Evolutionary conservation across 192 early-diverging fungal species (phyloP).

Genomic region (Coemansia pectinata): DNA sequence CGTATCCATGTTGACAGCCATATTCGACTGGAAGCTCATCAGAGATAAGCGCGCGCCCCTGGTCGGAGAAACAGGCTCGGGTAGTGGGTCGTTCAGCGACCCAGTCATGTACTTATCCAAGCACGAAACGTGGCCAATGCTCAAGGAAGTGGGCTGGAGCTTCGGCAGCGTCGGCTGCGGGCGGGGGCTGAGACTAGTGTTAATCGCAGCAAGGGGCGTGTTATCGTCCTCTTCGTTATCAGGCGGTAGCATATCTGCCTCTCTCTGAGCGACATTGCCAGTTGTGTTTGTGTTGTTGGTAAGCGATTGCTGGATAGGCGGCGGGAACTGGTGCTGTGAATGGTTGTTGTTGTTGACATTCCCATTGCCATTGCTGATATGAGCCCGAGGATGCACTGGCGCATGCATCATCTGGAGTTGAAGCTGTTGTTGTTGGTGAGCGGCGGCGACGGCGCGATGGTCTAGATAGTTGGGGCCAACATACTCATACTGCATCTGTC

Average conservation of each 20-base stretch:
- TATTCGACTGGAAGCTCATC: conserved; percentile 45
- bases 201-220: conserved; percentile 42
- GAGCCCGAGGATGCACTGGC: conserved; percentile 3
- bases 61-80: conserved; percentile 20
- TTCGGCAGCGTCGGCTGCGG: background rate
- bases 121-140: background rate
- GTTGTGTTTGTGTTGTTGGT: conserved; percentile 4
- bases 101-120: conserved; percentile 31
- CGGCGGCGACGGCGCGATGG: background rate
- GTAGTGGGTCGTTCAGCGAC: conserved; percentile 22
- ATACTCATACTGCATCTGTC: conserved; percentile 31
- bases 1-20: conserved; percentile 37
- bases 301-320: background rate
- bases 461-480: conserved; percentile 17
- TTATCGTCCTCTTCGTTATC: conserved; percentile 43
- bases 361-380: background rate
- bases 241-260: background rate
- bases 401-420: conserved; percentile 4
- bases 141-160: conserved; percentile 5
- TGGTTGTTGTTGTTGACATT: background rate
- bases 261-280: background rate
- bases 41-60: conserved; percentile 36
- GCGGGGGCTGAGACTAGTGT: conserved; percentile 10
- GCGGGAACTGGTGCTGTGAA: background rate
- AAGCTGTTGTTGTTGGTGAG: conserved; percentile 14